phyloP scores from a whole-genome alignment of 2,329 filamentous ascomycete species.

The Aureobasidium mangrovei region DNA sequence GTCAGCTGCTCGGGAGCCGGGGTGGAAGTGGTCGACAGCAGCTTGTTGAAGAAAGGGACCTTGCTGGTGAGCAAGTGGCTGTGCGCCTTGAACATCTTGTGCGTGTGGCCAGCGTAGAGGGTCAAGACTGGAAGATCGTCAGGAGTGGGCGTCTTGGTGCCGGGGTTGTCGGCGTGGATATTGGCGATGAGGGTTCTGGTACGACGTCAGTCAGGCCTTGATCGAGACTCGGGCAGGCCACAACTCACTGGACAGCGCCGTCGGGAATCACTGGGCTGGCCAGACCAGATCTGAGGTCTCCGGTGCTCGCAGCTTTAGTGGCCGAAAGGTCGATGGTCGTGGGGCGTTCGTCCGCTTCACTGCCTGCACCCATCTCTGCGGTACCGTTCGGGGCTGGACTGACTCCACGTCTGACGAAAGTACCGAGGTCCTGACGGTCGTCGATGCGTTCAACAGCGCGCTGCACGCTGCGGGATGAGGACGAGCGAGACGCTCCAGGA shows the following conservation, averaged over 20 bases:
- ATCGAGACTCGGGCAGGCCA: neutral
- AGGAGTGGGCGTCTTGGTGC: conserved; percentile 9
- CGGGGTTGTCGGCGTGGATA: conserved; percentile 14
- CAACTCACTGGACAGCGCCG: conserved; percentile 16
- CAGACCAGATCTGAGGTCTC: conserved; percentile 16
- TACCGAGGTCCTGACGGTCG: conserved; percentile 11
- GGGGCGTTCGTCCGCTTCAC: conserved; percentile 3
- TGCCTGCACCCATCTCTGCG: conserved; percentile 7
- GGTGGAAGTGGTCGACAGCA: conserved; percentile 18
- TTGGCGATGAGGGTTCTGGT: conserved; percentile 12
- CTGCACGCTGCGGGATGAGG: conserved; percentile 10
- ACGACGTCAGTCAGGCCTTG: neutral
- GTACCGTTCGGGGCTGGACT: conserved; percentile 4
- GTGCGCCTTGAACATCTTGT: conserved; percentile 23
- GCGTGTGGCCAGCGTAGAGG: conserved; percentile 22
- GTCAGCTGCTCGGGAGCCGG: conserved; percentile 17
- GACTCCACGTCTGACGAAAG: conserved; percentile 11
- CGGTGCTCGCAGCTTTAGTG: conserved; percentile 11
- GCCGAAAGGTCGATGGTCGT: conserved; percentile 10
- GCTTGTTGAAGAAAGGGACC: conserved; percentile 23
- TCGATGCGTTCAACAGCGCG: conserved; percentile 15
- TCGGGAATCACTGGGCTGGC: conserved; percentile 17
- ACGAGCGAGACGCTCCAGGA: conserved; percentile 12
- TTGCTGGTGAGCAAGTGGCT: conserved; percentile 20
- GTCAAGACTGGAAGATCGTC: conserved; percentile 13